Evolutionary conservation across 495 filamentous ascomycete species (phyloP), one percentile per base, ranked within the genome.

Genomic region (Xylaria telfairii): DNA sequence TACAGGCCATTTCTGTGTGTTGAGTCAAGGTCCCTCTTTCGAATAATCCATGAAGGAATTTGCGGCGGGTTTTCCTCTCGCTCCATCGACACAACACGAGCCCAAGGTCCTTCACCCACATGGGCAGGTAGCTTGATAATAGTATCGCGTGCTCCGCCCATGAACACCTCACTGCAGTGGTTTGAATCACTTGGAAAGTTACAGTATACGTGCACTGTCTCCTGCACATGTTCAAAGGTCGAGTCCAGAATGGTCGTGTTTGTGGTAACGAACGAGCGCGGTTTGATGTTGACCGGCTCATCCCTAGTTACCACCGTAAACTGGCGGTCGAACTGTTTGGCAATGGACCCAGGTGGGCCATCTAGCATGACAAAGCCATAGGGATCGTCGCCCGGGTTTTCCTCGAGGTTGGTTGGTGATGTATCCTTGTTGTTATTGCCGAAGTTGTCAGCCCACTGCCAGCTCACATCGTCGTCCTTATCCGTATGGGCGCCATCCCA

Each of bases 331-430:
- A 81, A 81, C 30, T 67, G 51, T 65, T 72, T 77, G 57, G 80
- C 75, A 37, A 81, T 73, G 21, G 76, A 75, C 17, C 75, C 79
- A 15, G 68, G 51, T 8, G 78, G 77, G 8, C 79, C 79, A 57
- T 81, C 77, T 10, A 81, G 71, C 76, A 81, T 81, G 8, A 81
- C 71, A 60, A 81, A 81, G 8, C 79, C 78, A 61, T 81, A 81
- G 10, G 79, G 63, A 68, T 80, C 77, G 15, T 62, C 67, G 15
- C 77, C 77, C 49, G 74, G 61, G 59, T 67, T 67, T 65, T 67
- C 71, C 24, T 59, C 71, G 46, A 71, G 46, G 46, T 69, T 59
- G 30, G 62, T 34, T 19, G 51, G 73, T 30, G 37, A 32, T n/a
- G 41, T 54, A 41, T 81, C 78, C 30, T 37, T 59, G 61, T 71